phyloP scores from a whole-genome alignment of 2,329 filamentous ascomycete species.

The Pestalotiopsis sp. region DNA sequence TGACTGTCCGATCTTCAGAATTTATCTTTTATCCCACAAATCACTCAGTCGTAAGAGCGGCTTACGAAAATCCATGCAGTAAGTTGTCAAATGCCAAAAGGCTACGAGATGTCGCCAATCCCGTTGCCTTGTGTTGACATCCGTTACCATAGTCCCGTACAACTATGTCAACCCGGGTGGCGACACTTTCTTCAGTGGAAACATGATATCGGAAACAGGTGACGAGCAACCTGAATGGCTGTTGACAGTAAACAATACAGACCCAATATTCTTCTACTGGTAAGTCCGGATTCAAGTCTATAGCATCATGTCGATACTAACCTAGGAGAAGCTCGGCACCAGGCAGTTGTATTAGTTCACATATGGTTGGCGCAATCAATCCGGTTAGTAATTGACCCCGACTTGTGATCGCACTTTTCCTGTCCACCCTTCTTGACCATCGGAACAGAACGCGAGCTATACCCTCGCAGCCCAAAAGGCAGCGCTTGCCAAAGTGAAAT shows the following conservation, averaged over 20 bases:
- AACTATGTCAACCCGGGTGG: slow-evolving; percentile 5
- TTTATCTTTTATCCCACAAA: slow-evolving; percentile 7
- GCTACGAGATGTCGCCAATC: neutral
- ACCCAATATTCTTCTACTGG: slow-evolving; percentile 12
- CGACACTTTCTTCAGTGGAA: slow-evolving; percentile 11
- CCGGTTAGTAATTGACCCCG: slow-evolving; percentile 45
- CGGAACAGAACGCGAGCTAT: slow-evolving; percentile 45
- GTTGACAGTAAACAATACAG: slow-evolving; percentile 7
- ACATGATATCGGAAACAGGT: neutral
- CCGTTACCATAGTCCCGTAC: slow-evolving; percentile 1
- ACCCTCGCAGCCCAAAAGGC: slow-evolving; percentile 50
- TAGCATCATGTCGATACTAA: neutral
- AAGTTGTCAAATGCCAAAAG: neutral
- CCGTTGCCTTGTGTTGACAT: neutral
- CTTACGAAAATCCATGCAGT: slow-evolving; percentile 5
- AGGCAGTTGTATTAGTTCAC: slow-evolving; percentile 63
- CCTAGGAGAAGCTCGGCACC: slow-evolving; percentile 49
- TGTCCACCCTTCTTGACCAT: neutral
- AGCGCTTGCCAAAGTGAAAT: slow-evolving; percentile 49
- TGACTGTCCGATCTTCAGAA: neutral
- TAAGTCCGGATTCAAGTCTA: neutral
- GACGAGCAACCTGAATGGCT: neutral
- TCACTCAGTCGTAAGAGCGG: slow-evolving; percentile 5
- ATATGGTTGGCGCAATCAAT: slow-evolving; percentile 80
- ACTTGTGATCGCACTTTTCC: neutral